Conservation (phyloP, 2,329 filamentous ascomycete genomes). For the Alternaria viburni region DNA sequence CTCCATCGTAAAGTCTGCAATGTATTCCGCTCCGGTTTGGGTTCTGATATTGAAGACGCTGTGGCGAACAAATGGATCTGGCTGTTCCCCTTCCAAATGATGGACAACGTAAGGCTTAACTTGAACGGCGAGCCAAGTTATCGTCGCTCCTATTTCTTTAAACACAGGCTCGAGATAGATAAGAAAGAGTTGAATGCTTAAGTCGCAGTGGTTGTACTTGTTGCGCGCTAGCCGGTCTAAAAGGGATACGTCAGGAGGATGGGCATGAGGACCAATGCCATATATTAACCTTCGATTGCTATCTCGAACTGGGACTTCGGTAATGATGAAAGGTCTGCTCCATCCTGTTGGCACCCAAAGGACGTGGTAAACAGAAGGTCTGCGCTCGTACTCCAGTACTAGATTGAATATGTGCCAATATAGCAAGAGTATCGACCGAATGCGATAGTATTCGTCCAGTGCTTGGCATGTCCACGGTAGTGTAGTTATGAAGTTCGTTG, state of each 20-base stretch:
- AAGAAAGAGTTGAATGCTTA: constrained; percentile 4
- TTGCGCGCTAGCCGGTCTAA: neutral
- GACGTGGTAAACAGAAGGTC: neutral
- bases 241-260: neutral
- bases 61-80: neutral
- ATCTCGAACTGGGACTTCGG: neutral
- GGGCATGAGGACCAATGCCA: neutral
- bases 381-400: neutral
- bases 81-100: neutral
- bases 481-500: neutral
- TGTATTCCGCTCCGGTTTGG: neutral
- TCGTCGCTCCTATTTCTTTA: neutral
- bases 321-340: neutral
- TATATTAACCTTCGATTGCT: neutral
- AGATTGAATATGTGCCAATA: constrained; percentile 10
- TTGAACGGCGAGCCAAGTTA: neutral
- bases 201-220: constrained; percentile 8
- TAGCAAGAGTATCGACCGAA: neutral
- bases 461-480: neutral
- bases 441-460: neutral
- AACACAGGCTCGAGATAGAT: neutral
- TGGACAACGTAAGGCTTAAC: neutral
- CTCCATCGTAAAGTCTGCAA: constrained; percentile 11
- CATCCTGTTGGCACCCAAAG: neutral
- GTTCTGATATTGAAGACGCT: constrained; percentile 8